Evolutionary conservation across 192 early-diverging fungal species (phyloP).

Genomic region (Umbelopsis sp.): DNA sequence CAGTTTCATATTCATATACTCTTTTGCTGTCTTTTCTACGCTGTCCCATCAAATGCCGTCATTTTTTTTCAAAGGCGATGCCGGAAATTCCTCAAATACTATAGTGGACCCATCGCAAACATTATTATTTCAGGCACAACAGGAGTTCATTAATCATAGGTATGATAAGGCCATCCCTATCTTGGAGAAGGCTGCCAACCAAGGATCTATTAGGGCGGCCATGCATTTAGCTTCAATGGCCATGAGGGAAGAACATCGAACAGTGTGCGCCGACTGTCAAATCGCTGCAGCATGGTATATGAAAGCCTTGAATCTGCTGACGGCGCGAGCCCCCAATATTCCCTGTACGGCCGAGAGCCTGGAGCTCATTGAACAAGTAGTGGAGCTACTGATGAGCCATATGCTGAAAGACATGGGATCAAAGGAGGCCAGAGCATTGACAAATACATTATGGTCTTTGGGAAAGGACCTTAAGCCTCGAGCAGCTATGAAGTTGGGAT

Average conservation of each 20-base stretch:
- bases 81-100: neutral
- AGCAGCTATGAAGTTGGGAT: constrained; percentile 3
- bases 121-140: neutral
- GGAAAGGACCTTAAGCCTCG: neutral
- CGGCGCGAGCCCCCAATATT: neutral
- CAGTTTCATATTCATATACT: neutral
- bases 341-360: neutral
- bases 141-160: neutral
- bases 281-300: constrained; percentile 7
- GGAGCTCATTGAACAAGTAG: constrained; percentile 3
- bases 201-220: neutral
- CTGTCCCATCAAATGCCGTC: neutral
- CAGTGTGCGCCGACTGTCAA: neutral
- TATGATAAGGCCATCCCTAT: constrained; percentile 15
- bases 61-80: constrained; percentile 3
- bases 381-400: neutral
- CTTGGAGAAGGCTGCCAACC: neutral
- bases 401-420: neutral
- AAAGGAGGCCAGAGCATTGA: neutral
- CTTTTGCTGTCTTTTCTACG: neutral
- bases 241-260: constrained; percentile 4
- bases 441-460: neutral
- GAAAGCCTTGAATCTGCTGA: neutral
- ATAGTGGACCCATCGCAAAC: neutral
- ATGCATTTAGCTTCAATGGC: constrained; percentile 1